Evolutionary conservation across 2,329 filamentous ascomycete species (phyloP), one percentile per base, ranked within the genome.

Genomic region (Curvularia sp.): DNA sequence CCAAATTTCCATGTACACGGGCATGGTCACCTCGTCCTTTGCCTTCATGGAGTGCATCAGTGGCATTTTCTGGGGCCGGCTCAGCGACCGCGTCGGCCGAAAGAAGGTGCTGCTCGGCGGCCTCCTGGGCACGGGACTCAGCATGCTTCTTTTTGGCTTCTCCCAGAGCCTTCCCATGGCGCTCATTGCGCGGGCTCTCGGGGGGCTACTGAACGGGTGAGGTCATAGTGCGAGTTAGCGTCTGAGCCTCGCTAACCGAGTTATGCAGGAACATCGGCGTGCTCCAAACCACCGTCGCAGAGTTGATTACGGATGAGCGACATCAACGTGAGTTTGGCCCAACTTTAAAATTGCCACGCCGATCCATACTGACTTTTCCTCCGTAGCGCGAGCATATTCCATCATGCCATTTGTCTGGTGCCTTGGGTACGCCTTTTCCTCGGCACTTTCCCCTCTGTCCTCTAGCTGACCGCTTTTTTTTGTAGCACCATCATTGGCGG

Each of bases 321-420:
- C 93, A 98, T 75, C 93, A 98, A 77, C 90, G 90, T 92, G 78
- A 79, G 89, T 79, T 65, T 61, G 48, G 28, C 20, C 57, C 47
- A 54, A 47, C 35, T 55, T 30, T 49, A 24, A 52, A 55, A 48
- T 49, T 49, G 53, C 20, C 26, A 22, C 48, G 56, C 47, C 52
- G 54, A 61, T 44, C 44, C 33, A 52, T 43, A 63, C 70, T 78
- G 65, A 77, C 58, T 64, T 39, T 2, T 5, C 2, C 6, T 24
- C 28, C 61, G 53, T 64, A 93, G 90, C 93, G 67, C 91, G 92
- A 69, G 95, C 94, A 49, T 99, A 96, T 79, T 92, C 94, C 12
- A 93, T 98, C 67, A 97, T 99, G 93, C 95, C 95, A 6, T 92
- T 97, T 75, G 92, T 98, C 26, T 99, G 95, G 95, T 97, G 93